Percentiles rank a stretch among this genome's conserved stretches.
These are phyloP conservation scores for Aspergillus sparsus DNA, from an alignment of 495 filamentous ascomycete species.

Conservation along the genomic window DNA sequence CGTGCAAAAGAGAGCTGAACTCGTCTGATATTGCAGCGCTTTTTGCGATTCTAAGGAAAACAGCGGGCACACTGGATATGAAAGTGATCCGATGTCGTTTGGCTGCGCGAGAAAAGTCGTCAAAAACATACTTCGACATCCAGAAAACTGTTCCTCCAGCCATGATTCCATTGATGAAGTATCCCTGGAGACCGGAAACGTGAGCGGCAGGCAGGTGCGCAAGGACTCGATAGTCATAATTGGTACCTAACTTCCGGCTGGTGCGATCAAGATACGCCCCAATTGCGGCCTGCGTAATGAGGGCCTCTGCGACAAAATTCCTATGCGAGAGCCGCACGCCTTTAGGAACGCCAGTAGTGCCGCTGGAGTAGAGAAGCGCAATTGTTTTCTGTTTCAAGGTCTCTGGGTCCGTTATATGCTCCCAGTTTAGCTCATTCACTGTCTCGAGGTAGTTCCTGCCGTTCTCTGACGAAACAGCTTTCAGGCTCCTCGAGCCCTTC, in stretches of 20 bases:
- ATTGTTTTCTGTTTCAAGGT: not conserved
- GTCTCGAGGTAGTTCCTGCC: not conserved
- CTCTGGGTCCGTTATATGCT: not conserved
- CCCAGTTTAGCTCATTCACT: not conserved
- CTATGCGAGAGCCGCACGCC: not conserved
- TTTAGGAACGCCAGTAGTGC: not conserved
- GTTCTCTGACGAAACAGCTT: too few relatives aligned
- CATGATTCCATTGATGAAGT: conserved; percentile 1
- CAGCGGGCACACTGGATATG: not conserved
- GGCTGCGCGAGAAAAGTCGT: not conserved
- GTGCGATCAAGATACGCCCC: not conserved
- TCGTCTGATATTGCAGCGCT: not conserved
- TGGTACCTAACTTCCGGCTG: not conserved
- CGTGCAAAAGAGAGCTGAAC: not conserved
- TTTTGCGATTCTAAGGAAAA: not conserved
- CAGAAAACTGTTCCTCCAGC: not conserved
- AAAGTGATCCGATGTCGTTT: not conserved
- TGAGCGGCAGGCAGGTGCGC: not conserved
- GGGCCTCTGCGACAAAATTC: not conserved
- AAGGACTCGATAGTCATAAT: not conserved
- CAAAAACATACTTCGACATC: not conserved
- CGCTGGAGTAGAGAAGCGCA: not conserved
- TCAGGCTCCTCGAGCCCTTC: not conserved
- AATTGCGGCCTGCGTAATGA: not conserved
- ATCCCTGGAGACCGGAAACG: not conserved